Evolutionary conservation across 441 rosid species (phyloP), one percentile per base, ranked within the genome.

Genomic region (Raphanus hybrid): DNA sequence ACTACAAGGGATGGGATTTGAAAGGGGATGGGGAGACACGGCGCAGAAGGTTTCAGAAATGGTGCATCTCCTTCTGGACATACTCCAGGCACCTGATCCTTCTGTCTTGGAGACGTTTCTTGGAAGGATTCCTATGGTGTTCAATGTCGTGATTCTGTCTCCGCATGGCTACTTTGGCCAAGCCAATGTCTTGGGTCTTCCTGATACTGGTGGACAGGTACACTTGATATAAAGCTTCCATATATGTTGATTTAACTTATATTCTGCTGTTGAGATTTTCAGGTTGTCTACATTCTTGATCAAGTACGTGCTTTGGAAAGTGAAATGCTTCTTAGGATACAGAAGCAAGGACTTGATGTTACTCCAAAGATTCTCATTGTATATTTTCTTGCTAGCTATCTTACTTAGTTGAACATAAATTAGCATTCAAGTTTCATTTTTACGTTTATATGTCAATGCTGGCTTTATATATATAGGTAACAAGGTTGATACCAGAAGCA

Each of bases 161-260:
- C 89, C 91, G 6, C 91, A 87, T 77, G 90, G 90, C 41, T 89
- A 85, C 84, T 89, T 86, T 82, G 93, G 93, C 37, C 93, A 89
- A 81, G 93, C 91, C 34, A 87, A 87, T 84, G 90, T 89, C 70
- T 77, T 89, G 70, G 90, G 93, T 78, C 82, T 89, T 83, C 93
- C 93, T 11, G 91, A 89, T 81, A 89, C 93, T 18, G 91, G 89
- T 65, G 93, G 91, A 73, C 91, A 87, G 88, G 88, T 89, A n/a
- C n/a, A n/a, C n/a, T n/a, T n/a, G n/a, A n/a, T n/a, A n/a, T n/a
- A n/a, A n/a, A n/a, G n/a, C n/a, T n/a, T n/a, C n/a, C n/a, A n/a
- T n/a, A n/a, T n/a, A n/a, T n/a, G n/a, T n/a, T n/a, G n/a, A n/a
- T n/a, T n/a, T n/a, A n/a, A n/a, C n/a, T n/a, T n/a, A n/a, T n/a